Base-by-base conservation (phyloP, 768 basidiomycete genomes). In the Mycena pura region DNA sequence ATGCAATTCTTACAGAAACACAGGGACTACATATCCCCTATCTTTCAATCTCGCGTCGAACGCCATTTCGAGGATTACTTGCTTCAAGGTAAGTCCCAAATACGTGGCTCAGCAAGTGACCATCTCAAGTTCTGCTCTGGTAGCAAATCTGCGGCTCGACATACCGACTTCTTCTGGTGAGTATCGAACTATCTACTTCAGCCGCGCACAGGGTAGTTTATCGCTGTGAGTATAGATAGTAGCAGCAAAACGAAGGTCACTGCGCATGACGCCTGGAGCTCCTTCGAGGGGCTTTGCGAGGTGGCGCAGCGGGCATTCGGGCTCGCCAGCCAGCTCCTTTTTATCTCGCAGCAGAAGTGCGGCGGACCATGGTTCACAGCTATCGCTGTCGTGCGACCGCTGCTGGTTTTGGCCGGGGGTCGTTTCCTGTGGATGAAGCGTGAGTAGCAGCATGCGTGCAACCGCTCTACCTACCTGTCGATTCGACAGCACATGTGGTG, bases 81-180 rank as follows among this genome's bases (percentile, higher is more conserved):
- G 1, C 54, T 62, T 3, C 54, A 34, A 5, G 54, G 61, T 50
- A 43, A n/a, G 53, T 36, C 4, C 24, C 19, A 10, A 31, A 44
- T 19, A 28, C 3, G 15, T 56, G 5, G 0, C 10, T 17, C 15
- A 17, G 29, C 14, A 9, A 13, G n/a, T 21, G 5, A n/a, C 15
- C 13, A 28, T 13, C 2, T n/a, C 0, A 32, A 17, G 14, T 25
- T 31, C 17, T 3, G n/a, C 5, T 6, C 6, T 19, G 17, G 1
- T 39, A 65, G 64, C 59, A 3, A 46, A 57, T 6, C 60, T 65
- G 4, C 59, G 54, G 9, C 55, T 61, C 25, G 64, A 65, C 19
- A 52, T 65, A 36, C 59, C 64, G 4, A 65, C 64, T 2, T 46
- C 60, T 6, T 8, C 39, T 19, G 64, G 64, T 53, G 25, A 7